phyloP scores from a whole-genome alignment of 2,329 filamentous ascomycete species.

The Plenodomus tracheiphilus region DNA sequence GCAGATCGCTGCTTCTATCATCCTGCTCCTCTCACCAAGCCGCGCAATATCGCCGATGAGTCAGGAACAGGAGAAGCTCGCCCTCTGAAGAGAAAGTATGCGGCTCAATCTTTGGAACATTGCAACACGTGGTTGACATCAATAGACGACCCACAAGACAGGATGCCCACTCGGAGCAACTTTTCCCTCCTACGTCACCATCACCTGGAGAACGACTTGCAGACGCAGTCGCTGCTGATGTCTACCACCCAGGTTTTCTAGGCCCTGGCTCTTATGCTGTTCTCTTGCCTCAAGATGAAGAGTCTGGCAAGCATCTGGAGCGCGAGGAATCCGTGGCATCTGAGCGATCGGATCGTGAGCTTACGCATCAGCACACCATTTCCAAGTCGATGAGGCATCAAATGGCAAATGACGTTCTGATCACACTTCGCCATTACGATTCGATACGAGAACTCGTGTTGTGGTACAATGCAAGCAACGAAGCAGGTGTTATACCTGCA shows the following conservation, averaged over 20 bases:
- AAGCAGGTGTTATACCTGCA: constrained; percentile 42
- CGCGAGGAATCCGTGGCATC: constrained; percentile 29
- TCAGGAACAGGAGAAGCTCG: constrained; percentile 18
- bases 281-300: constrained; percentile 34
- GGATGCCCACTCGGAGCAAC: constrained; percentile 7
- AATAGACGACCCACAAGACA: constrained; percentile 23
- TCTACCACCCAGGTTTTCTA: constrained; percentile 37
- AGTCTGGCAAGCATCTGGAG: constrained; percentile 13
- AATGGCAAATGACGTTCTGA: constrained; percentile 33
- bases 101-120: neutral
- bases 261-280: constrained; percentile 39
- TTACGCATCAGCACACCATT: constrained; percentile 34
- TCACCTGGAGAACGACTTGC: constrained; percentile 26
- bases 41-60: constrained; percentile 15
- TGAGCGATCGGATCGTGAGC: constrained; percentile 30
- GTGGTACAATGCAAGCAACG: constrained; percentile 29
- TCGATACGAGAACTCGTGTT: constrained; percentile 29
- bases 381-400: constrained; percentile 36
- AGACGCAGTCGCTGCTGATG: constrained; percentile 39
- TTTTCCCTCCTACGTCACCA: constrained; percentile 15
- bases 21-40: constrained; percentile 40
- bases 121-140: constrained; percentile 1
- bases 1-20: constrained; percentile 41
- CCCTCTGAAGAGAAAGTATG: constrained; percentile 34
- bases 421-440: constrained; percentile 30